phyloP scores from a whole-genome alignment of 148 eudicot species.

The Salicornia ramosissima region DNA sequence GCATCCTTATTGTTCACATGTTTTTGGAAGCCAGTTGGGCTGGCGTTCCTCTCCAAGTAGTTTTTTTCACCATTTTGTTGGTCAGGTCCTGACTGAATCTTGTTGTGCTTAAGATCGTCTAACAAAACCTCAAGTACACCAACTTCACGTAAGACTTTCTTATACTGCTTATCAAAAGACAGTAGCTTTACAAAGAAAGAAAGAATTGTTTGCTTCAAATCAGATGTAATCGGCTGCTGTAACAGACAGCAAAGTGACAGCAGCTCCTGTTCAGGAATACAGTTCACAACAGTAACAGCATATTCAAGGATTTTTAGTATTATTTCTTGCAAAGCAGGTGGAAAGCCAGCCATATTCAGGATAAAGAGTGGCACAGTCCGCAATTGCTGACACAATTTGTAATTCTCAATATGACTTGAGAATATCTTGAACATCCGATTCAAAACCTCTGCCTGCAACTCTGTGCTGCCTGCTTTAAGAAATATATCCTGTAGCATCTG shows the following conservation, averaged over 20 bases:
- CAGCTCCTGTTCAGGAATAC: conserved; percentile 96
- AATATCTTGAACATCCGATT: conserved; percentile 96
- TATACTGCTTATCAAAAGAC: conserved; percentile 93
- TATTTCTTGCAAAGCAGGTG: conserved; percentile 74
- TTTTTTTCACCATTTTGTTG: conserved; percentile 40
- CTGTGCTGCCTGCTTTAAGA: conserved; percentile 80
- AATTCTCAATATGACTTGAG: conserved; percentile 94
- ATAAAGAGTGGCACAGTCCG: conserved; percentile 94
- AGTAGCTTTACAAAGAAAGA: conserved; percentile 88
- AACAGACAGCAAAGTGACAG: conserved; percentile 94
- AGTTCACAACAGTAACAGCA: conserved; percentile 98
- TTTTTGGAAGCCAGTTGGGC: conserved; percentile 71
- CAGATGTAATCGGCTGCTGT: conserved; percentile 78
- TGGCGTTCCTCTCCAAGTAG: conserved; percentile 48
- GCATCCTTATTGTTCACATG: conserved; percentile 78
- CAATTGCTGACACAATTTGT: conserved; percentile 85
- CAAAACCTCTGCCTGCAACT: conserved; percentile 89
- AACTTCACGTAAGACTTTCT: conserved; percentile 93
- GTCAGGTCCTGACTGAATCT: conserved; percentile 58
- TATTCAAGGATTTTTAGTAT: conserved; percentile 96
- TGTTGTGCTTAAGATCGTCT: conserved; percentile 94
- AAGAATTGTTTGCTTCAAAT: conserved; percentile 70
- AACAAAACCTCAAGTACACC: conserved; percentile 94
- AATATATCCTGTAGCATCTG: conserved; percentile 96
- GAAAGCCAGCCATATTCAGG: conserved; percentile 92